Conservation (phyloP, 768 basidiomycete genomes). For the Russula lepida region DNA sequence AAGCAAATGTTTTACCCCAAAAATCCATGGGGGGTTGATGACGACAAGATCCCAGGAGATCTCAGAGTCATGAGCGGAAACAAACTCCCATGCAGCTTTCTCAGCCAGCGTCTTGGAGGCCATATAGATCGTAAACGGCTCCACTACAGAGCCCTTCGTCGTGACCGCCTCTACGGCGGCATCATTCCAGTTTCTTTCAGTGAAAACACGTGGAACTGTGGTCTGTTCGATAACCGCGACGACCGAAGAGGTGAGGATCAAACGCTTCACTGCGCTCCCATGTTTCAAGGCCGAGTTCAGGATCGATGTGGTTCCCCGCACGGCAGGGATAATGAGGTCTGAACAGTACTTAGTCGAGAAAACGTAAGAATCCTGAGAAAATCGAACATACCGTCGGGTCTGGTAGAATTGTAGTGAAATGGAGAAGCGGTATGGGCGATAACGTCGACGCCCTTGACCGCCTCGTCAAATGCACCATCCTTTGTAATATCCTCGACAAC, state of each 20-base stretch:
- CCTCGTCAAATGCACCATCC: conserved; percentile 66
- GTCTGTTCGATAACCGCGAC: conserved; percentile 35
- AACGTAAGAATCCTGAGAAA: too few relatives aligned
- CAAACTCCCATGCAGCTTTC: conserved; percentile 45
- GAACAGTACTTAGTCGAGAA: too few relatives aligned
- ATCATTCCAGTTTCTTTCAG: conserved; percentile 43
- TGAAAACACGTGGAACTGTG: conserved; percentile 19
- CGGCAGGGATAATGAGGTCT: conserved; percentile 64
- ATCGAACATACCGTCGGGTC: too few relatives aligned
- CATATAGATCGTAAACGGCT: conserved; percentile 38
- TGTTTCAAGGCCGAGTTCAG: conserved; percentile 50
- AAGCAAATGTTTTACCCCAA: neutral
- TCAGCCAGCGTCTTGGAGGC: conserved; percentile 58
- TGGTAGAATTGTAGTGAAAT: conserved; percentile 37
- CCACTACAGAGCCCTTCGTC: conserved; percentile 41
- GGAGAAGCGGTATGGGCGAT: conserved; percentile 67
- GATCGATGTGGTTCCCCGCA: conserved; percentile 59
- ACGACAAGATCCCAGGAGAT: conserved; percentile 45
- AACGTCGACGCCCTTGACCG: conserved; percentile 65
- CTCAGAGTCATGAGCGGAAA: conserved; percentile 35
- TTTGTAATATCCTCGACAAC: too few relatives aligned
- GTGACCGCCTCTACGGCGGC: conserved; percentile 38
- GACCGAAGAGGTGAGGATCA: conserved; percentile 54
- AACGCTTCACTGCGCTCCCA: conserved; percentile 48
- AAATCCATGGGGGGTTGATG: conserved; percentile 42